Base-by-base conservation (phyloP, 2,329 filamentous ascomycete genomes). In the Penicillium brevicompactum region DNA sequence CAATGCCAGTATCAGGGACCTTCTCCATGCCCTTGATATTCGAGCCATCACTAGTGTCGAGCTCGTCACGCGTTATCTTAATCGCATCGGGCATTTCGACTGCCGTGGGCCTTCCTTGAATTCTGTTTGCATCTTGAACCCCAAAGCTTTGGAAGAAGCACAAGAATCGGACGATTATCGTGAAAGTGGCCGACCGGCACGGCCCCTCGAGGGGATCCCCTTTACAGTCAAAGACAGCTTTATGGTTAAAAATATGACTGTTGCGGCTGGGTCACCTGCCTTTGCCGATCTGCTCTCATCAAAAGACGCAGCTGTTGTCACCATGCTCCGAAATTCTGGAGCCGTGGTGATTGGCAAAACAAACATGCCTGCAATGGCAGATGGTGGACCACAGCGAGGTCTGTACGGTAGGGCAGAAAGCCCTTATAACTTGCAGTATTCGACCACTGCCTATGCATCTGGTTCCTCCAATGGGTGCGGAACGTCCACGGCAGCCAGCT, bases 341-440 rank as follows among this genome's bases (percentile, higher is more conserved):
- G 79, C 76, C 0, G 69, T 84, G 1, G 62, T 82, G n/a, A 69
- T 84, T 1, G 83, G 83, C 0, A 76, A 77, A 46, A 84, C 83
- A 0, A 86, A 85, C 51, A 82, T 85, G 77, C 82, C 80, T 0
- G 78, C 82, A 0, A 83, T 84, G 80, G 82, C 82, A 9, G 76
- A 78, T 16, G 81, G 81, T 0, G 82, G 83, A 0, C 82, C 82
- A 74, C 81, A 84, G 51, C 71, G 82, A 11, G 82, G 82, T 0
- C 57, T 82, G 0, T 83, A 84, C 53, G 82, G 82, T 0, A 72
- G 82, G 2, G 80, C 82, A 0, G 82, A 84, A 60, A 81, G 76
- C n/a, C 82, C 83, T 0, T 85, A 85, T 58, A 84, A 84, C 44
- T 51, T 65, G 0, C 72, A 78, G 0, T 85, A 81, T 51, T 70